Conservation (phyloP, 768 basidiomycete genomes). For the Cystoderma amianthinum region DNA sequence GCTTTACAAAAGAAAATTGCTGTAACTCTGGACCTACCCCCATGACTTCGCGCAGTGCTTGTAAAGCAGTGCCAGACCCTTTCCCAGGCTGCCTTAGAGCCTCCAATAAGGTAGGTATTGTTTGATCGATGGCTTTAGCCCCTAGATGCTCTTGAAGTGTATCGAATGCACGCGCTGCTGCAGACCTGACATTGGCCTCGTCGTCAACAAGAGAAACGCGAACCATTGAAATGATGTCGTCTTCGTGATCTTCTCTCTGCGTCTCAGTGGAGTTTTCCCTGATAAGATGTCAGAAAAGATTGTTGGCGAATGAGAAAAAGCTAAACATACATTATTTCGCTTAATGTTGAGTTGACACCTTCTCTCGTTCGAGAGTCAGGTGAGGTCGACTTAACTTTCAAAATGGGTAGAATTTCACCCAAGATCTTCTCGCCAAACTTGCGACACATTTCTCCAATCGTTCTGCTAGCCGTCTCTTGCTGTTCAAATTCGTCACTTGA, state of each 20-base stretch:
- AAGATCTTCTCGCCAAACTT: conserved; percentile 94
- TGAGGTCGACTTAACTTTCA: conserved; percentile 61
- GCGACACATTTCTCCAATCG: conserved; percentile 82
- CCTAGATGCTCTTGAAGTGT: conserved; percentile 90
- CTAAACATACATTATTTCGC: conserved; percentile 68
- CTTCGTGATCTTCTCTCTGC: conserved; percentile 84
- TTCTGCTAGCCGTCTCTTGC: conserved; percentile 91
- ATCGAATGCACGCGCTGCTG: conserved; percentile 87
- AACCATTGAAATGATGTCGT: conserved; percentile 81
- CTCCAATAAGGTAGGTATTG: conserved; percentile 90
- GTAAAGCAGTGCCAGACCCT: conserved; percentile 90
- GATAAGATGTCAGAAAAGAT: conserved; percentile 3
- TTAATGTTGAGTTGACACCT: conserved; percentile 83
- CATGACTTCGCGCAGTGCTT: conserved; percentile 93
- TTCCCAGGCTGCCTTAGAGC: conserved; percentile 91
- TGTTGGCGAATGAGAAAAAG: neutral
- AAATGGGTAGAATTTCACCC: conserved; percentile 73
- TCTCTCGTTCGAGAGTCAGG: conserved; percentile 61
- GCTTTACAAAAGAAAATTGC: neutral
- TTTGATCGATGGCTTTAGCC: conserved; percentile 88
- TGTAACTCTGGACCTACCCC: conserved; percentile 58
- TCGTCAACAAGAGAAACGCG: conserved; percentile 84
- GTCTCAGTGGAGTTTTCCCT: conserved; percentile 81
- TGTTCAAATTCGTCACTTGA: conserved; percentile 80
- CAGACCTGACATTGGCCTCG: conserved; percentile 76